Conservation (phyloP, 78 protist genomes). For the slime mould (Dictyostelium discoideum) region DNA sequence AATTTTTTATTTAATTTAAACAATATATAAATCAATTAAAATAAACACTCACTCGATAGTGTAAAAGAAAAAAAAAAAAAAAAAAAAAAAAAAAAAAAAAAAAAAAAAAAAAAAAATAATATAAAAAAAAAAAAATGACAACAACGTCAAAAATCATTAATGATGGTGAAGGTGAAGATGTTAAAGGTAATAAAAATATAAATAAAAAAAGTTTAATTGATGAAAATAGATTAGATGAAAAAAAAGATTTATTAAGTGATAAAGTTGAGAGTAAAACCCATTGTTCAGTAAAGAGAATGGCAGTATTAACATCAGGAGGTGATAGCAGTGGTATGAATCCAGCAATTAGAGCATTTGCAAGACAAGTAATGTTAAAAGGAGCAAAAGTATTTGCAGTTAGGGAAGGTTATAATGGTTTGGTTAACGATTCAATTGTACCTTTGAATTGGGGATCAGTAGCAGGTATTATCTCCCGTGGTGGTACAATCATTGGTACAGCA, state of each 20-base stretch:
- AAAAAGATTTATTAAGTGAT: background rate
- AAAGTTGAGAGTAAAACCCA: background rate
- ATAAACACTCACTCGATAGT: too few relatives aligned
- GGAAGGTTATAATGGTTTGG: constrained; percentile 90
- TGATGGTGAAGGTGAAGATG: background rate
- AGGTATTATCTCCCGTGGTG: constrained; percentile 80
- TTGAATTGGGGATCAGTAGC: constrained; percentile 76
- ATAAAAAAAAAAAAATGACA: background rate
- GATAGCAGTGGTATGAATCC: constrained; percentile 87
- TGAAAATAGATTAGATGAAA: background rate
- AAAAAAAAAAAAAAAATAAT: too few relatives aligned
- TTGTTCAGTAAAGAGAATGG: constrained; percentile 35
- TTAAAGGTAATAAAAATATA: background rate
- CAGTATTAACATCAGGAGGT: constrained; percentile 82
- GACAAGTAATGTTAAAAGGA: constrained; percentile 54
- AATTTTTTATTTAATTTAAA: too few relatives aligned
- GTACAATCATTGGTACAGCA: constrained; percentile 91
- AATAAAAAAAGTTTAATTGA: background rate
- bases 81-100: background rate
- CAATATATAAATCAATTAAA: too few relatives aligned
- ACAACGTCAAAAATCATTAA: background rate
- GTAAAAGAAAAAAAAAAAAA: too few relatives aligned
- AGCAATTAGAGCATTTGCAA: constrained; percentile 76
- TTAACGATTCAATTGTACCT: constrained; percentile 61
- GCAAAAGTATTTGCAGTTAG: constrained; percentile 76